Conservation (phyloP, 768 basidiomycete species). For the Boletus rex-veris region DNA sequence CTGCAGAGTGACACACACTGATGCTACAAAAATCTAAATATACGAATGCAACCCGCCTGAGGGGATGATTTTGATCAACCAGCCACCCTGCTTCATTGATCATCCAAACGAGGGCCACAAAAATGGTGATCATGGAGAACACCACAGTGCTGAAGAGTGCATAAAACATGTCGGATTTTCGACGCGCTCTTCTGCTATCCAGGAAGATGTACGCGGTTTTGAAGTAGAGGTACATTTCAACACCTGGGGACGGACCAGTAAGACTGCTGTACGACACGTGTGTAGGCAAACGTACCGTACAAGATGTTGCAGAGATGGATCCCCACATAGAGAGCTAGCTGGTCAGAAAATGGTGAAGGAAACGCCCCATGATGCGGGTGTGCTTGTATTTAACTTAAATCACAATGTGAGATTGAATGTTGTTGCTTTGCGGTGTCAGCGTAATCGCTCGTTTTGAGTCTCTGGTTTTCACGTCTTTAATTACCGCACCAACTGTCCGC, state of each 20-base stretch:
- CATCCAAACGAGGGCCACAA: not conserved
- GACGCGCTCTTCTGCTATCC: not conserved
- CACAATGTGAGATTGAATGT: no score
- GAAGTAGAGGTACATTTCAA: slow-evolving; percentile 17
- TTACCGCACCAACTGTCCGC: no score
- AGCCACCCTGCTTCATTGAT: slow-evolving; percentile 30
- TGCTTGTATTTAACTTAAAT: no score
- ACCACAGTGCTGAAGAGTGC: slow-evolving; percentile 11
- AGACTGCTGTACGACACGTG: not conserved
- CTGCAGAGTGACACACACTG: slow-evolving; percentile 16
- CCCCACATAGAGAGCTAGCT: not conserved
- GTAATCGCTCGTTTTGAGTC: no score
- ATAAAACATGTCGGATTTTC: slow-evolving; percentile 8
- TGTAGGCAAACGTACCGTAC: not conserved
- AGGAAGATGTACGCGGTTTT: slow-evolving; percentile 10
- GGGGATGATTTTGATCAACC: slow-evolving; percentile 22
- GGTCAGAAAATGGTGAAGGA: no score
- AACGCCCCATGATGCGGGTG: no score
- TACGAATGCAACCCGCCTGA: no score
- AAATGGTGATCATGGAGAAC: not conserved
- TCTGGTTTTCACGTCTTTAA: no score
- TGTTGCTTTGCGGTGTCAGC: no score
- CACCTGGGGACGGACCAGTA: not conserved
- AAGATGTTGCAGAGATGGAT: not conserved
- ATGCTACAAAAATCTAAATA: no score